Evolutionary conservation across 257 asterid genomes (phyloP).

Genomic region (Jacaranda mimosifolia): DNA sequence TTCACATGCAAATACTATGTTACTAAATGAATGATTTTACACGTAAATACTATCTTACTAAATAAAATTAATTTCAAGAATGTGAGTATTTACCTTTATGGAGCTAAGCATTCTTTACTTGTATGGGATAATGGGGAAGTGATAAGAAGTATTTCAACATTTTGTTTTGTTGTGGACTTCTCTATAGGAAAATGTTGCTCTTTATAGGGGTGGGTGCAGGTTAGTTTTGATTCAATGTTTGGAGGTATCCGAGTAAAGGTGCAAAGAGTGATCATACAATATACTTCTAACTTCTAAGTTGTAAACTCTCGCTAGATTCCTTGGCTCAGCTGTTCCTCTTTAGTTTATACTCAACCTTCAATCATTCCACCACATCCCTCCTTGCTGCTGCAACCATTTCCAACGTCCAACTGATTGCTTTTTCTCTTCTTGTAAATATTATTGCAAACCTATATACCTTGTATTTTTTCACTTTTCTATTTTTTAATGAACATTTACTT

Average conservation of each 20-base stretch:
- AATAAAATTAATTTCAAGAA: background rate
- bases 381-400: too few relatives aligned
- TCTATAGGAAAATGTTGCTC: background rate
- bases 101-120: background rate
- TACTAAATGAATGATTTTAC: background rate
- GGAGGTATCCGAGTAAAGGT: background rate
- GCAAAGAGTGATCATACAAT: background rate
- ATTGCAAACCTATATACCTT: too few relatives aligned
- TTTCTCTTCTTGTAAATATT: too few relatives aligned
- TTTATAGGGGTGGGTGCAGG: background rate
- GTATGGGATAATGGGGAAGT: conserved; percentile 12
- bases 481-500: too few relatives aligned
- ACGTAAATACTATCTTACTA: background rate
- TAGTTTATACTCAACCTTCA: too few relatives aligned
- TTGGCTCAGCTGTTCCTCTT: too few relatives aligned
- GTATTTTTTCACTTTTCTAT: too few relatives aligned
- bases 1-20: background rate
- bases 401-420: too few relatives aligned
- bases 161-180: conserved; percentile 8
- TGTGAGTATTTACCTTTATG: background rate
- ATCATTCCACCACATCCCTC: too few relatives aligned
- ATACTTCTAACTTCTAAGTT: background rate
- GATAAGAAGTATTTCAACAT: background rate
- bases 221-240: background rate
- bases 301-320: too few relatives aligned